These are phyloP conservation scores for Populus pruinosa DNA, from an alignment of 345 rosid species.

Conservation along the genomic window DNA sequence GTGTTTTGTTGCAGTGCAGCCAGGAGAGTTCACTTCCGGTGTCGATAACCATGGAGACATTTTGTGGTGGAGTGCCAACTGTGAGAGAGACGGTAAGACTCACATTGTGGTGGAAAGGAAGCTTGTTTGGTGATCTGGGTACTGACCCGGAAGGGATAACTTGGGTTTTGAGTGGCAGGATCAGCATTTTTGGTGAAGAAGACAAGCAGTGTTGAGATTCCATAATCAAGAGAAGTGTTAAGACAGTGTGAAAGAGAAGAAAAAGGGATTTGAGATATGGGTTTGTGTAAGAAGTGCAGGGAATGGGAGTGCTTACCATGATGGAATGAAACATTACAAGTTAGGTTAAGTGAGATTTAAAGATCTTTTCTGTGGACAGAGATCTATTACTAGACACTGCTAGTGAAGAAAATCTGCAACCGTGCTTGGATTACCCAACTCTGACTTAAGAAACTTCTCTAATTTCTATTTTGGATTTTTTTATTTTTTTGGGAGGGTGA, in stretches of 20 bases:
- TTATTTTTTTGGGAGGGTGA: too few species aligned
- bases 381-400: too few species aligned
- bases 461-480: too few species aligned
- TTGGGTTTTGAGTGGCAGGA: slow-evolving; percentile 62
- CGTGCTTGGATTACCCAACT: too few species aligned
- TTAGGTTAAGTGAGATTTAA: neutral
- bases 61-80: slow-evolving; percentile 87
- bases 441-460: too few species aligned
- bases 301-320: neutral
- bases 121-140: slow-evolving; percentile 58
- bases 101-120: slow-evolving; percentile 76
- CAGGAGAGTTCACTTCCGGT: slow-evolving; percentile 93
- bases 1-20: slow-evolving; percentile 69
- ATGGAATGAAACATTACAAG: neutral
- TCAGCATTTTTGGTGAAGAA: slow-evolving; percentile 29
- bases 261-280: slow-evolving; percentile 12
- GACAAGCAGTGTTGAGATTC: neutral
- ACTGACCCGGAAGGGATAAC: slow-evolving; percentile 33
- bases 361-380: too few species aligned
- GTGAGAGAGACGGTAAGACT: slow-evolving; percentile 70
- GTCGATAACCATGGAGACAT: slow-evolving; percentile 82
- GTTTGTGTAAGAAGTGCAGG: neutral
- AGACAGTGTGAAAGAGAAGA: neutral
- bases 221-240: neutral
- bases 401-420: too few species aligned